phyloP scores from a whole-genome alignment of 306 rosid genomes.

The Quercus alba region DNA sequence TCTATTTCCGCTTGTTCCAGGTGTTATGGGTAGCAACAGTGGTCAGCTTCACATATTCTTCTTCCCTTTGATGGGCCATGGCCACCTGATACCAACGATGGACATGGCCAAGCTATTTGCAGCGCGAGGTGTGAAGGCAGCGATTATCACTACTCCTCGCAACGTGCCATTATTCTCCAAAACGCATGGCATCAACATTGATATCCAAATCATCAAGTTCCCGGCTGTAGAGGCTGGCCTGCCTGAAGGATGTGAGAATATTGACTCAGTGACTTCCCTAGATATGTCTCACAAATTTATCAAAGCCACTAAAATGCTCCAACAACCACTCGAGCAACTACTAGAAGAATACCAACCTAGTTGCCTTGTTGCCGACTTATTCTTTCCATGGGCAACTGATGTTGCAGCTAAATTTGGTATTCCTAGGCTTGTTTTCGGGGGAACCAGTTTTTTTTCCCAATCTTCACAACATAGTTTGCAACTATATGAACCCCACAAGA shows the following conservation, averaged over 20 bases:
- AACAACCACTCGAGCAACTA: slow-evolving; percentile 7
- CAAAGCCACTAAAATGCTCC: background rate
- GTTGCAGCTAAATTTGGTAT: slow-evolving; percentile 28
- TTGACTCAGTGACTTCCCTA: background rate
- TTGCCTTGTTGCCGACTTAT: slow-evolving; percentile 27
- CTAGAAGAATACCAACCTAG: slow-evolving; percentile 19
- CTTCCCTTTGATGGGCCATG: too few relatives aligned
- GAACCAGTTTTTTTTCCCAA: slow-evolving; percentile 15
- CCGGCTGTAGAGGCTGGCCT: too few relatives aligned
- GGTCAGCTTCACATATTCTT: too few relatives aligned
- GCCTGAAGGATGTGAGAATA: slow-evolving; percentile 31
- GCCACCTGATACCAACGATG: too few relatives aligned
- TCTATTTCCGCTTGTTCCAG: too few relatives aligned
- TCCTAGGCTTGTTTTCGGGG: slow-evolving; percentile 33
- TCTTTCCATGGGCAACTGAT: slow-evolving; percentile 32
- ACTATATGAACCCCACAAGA: slow-evolving; percentile 13
- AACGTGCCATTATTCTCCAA: too few relatives aligned
- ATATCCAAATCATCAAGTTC: slow-evolving; percentile 14
- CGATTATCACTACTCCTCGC: too few relatives aligned
- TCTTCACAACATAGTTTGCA: background rate
- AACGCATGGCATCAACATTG: background rate
- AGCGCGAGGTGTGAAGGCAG: too few relatives aligned
- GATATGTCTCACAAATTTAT: background rate
- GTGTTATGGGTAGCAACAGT: too few relatives aligned
- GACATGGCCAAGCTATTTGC: too few relatives aligned